Conservation (phyloP, 768 basidiomycete genomes). For the Boletellus sp. region DNA sequence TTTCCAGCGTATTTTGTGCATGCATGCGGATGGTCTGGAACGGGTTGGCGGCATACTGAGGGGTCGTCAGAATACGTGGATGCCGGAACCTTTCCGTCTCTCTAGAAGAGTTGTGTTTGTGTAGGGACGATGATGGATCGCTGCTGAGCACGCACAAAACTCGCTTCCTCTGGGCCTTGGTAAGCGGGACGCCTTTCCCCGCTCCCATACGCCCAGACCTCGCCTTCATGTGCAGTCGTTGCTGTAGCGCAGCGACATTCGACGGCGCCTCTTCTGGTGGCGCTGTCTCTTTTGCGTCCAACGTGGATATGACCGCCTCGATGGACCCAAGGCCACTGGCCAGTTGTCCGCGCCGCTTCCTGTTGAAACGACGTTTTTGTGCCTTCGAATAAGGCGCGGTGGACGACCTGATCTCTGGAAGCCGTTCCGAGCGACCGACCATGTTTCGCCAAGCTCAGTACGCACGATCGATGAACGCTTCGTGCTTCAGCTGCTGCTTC, state of each 20-base stretch:
- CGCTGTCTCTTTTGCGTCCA: conserved; percentile 39
- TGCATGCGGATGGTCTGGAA: conserved; percentile 78
- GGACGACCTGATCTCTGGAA: conserved; percentile 47
- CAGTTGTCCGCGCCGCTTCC: conserved; percentile 60
- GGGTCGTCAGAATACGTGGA: conserved; percentile 63
- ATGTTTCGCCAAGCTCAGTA: background rate
- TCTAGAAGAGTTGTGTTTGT: conserved; percentile 34
- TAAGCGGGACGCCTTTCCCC: conserved; percentile 56
- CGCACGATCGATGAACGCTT: conserved; percentile 66
- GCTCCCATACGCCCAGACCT: conserved; percentile 62
- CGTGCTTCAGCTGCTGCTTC: conserved; percentile 61
- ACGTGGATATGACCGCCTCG: conserved; percentile 49
- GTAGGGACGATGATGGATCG: background rate
- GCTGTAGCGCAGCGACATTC: conserved; percentile 17
- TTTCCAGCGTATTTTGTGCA: conserved; percentile 71
- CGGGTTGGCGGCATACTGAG: conserved; percentile 63
- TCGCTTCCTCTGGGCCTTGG: conserved; percentile 60
- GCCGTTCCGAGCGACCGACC: background rate
- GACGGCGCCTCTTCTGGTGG: conserved; percentile 14
- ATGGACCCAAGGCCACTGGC: conserved; percentile 50
- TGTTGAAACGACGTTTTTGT: conserved; percentile 66
- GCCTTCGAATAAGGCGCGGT: conserved; percentile 65
- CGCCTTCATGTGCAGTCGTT: conserved; percentile 14
- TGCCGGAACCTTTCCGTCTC: conserved; percentile 65
- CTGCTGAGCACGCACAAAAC: conserved; percentile 52